Conservation (phyloP, 78 protist species). For the Planoprotostelium fungivorum region DNA sequence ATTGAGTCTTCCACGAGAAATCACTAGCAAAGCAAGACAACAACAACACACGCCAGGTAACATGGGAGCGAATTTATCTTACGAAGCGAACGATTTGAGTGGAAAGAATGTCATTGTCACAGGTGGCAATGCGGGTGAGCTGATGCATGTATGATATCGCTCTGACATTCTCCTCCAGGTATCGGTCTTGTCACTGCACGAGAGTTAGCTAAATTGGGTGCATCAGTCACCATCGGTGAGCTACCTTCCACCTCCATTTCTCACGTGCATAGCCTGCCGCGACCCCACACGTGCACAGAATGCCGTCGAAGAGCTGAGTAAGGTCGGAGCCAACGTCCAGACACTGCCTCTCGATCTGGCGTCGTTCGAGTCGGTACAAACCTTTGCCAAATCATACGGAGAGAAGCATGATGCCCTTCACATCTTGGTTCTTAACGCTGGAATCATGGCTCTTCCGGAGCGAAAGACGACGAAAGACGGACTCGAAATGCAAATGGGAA, state of each 20-base stretch:
- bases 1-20: too few species aligned
- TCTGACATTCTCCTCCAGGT: too few species aligned
- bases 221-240: background rate
- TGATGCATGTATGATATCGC: too few species aligned
- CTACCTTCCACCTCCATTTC: background rate
- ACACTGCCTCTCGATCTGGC: background rate
- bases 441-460: background rate
- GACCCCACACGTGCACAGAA: background rate
- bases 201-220: background rate
- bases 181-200: background rate
- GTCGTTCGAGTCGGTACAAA: background rate
- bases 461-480: background rate
- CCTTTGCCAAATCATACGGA: background rate
- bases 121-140: background rate
- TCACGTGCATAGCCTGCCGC: background rate
- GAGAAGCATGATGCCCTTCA: background rate
- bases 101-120: background rate
- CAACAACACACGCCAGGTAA: too few species aligned
- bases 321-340: background rate
- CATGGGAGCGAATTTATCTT: background rate
- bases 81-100: background rate
- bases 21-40: too few species aligned
- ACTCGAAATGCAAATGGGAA: background rate
- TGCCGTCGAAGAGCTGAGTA: background rate
- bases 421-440: background rate